Evolutionary conservation across 139 green algal genomes (phyloP), one percentile per base, ranked within the genome.

Genomic region (Picochlorum sp.): DNA sequence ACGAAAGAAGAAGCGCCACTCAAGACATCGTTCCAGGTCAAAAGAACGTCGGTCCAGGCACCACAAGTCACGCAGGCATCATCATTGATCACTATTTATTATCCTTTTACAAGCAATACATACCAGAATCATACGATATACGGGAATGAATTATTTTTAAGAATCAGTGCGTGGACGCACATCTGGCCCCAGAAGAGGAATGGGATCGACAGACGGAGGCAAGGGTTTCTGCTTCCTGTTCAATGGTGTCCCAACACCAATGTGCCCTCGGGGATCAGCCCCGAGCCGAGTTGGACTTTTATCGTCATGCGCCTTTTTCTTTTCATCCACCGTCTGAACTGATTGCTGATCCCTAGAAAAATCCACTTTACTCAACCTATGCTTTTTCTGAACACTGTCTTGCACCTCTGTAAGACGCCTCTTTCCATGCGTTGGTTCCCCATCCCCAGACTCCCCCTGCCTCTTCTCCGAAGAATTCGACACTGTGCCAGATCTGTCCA

Each of bases 231-330:
- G 38, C 26, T 50, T 62, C 56, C 26, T 58, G 41, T 67, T 47
- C 49, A 28, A 57, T 71, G 64, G 15, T 41, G 64, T 23, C 60
- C 41, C 59, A 68, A 34, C 20, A 30, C 68, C 20, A 44, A 64
- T 4, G 51, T 61, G 13, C 9, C 38, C 26, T 62, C 18, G 15
- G 46, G 10, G 1, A 54, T 54, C 47, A 54, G 47, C 47, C 16
- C n/a, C n/a, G 0, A 13, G 8, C n/a, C n/a, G 7, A 54, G n/a
- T 21, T 13, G 47, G 47, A 54, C 47, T 54, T 10, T 54, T 13
- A 54, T 54, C 47, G 6, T 54, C 13, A 20, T 26, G 18, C 47
- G 47, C n/a, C 47, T 21, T 20, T 54, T 54, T 20, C 47, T 54
- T 54, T 54, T 21, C 47, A 54, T 54, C 47, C 15, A 8, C 15